Conservation (phyloP, 2,329 filamentous ascomycete species). For the Penicillium thymicola region DNA sequence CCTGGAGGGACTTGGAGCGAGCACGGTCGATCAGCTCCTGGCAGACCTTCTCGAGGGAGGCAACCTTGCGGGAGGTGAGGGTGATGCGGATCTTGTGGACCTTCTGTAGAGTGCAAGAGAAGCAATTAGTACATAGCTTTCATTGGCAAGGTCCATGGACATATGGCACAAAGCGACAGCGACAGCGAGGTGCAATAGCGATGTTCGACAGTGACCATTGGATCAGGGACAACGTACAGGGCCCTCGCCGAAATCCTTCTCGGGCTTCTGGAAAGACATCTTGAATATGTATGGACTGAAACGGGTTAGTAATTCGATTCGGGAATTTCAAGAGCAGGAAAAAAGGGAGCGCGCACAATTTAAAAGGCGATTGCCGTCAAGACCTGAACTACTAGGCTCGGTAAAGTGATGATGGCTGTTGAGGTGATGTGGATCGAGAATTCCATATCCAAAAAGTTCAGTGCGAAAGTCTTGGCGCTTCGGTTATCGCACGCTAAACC, state of each 20-base stretch:
- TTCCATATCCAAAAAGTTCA: conserved; percentile 22
- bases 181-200: conserved; percentile 5
- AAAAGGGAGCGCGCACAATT: conserved; percentile 8
- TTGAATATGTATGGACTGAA: conserved; percentile 45
- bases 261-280: conserved; percentile 93
- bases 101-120: conserved; percentile 56
- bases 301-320: conserved; percentile 20
- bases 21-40: conserved; percentile 97
- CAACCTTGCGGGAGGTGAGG: conserved; percentile 90
- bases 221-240: conserved; percentile 57
- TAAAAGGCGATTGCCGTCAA: conserved; percentile 57
- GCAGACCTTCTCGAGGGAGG: conserved; percentile 96
- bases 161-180: conserved; percentile 5
- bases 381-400: conserved; percentile 75
- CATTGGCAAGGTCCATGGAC: not conserved
- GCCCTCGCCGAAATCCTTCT: conserved; percentile 89
- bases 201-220: conserved; percentile 7
- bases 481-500: conserved; percentile 42
- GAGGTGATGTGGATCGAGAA: conserved; percentile 22
- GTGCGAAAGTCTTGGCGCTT: conserved; percentile 35
- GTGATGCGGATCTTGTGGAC: conserved; percentile 99
- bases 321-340: conserved; percentile 7
- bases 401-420: conserved; percentile 70
- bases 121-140: conserved; percentile 9
- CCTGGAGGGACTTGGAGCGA: conserved; percentile 95